Base-by-base conservation (phyloP, 371 early-diverging fungal species). In the Phascolomyces articulosus region DNA sequence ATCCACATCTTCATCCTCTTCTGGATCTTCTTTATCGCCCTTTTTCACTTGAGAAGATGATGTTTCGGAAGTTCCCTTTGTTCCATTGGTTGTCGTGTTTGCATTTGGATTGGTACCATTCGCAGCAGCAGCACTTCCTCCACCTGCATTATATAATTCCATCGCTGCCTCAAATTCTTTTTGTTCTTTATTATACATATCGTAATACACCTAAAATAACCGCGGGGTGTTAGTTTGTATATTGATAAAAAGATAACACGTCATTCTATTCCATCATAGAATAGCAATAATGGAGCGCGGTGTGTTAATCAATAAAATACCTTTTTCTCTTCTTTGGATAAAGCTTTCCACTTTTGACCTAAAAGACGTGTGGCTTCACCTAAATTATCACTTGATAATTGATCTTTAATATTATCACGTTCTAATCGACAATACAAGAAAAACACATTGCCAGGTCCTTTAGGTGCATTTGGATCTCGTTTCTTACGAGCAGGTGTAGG, bases 391-490 rank as follows among this genome's bases (percentile, higher is more conserved):
- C 68, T 79, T 51, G 79, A 79, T 48, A 83, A 61, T 29, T 84
- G 76, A 47, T 83, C 81, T 66, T 79, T 85, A 23, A 87, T 68
- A 47, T 80, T 77, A 48, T 80, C 81, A 26, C 87, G 75, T 64
- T 80, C 75, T 63, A 80, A 44, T 49, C 86, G 82, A 64, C 86
- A 85, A 56, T 78, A 88, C 29, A 85, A 68, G 65, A 87, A 84
- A 69, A 85, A 88, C 4, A 85, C 88, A 59, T 88, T 88, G 16
- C 85, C 81, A 15, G 86, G 85, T 24, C 87, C 74, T 65, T 82
- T 83, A 15, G 88, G 88, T 31, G 88, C 88, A 63, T 85, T 84
- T 6, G 88, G 88, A 66, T 88, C 88, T 41, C 72, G 76, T 47
- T 78, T 77, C 58, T 74, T 77, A 29, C 71, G 70, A 40, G 29